A percentile compares a stretch with the other conserved stretches of the same genome.
Conservation (phyloP, 768 basidiomycete genomes). For the Russula virescens region DNA sequence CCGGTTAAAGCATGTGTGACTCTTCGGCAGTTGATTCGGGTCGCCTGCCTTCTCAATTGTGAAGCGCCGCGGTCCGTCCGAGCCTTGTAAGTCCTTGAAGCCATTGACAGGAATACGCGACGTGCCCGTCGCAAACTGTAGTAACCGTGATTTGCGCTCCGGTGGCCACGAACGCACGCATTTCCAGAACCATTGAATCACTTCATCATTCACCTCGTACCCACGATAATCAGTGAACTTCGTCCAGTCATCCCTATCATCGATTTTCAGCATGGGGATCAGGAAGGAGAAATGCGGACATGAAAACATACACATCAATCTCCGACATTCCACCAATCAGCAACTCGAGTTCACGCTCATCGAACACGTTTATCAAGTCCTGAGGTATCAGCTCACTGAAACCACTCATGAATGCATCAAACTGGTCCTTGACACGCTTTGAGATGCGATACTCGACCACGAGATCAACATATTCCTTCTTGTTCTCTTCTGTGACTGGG, state of each 20-base stretch:
- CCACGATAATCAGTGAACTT: constrained; percentile 99
- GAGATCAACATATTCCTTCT: constrained; percentile 94
- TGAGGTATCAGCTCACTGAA: constrained; percentile 99
- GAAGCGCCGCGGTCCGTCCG: constrained; percentile 93
- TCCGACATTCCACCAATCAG: constrained; percentile 99
- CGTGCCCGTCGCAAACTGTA: constrained; percentile 97
- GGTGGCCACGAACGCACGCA: constrained; percentile 96
- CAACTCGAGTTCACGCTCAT: constrained; percentile 94
- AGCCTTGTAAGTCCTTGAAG: constrained; percentile 97
- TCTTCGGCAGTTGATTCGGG: constrained; percentile 93
- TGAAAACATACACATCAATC: constrained; percentile 84
- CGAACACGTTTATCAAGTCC: constrained; percentile 96
- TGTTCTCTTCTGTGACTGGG: constrained; percentile 93
- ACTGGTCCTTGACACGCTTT: constrained; percentile 96
- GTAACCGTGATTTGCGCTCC: constrained; percentile 91
- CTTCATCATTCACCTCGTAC: constrained; percentile 90
- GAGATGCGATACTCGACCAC: constrained; percentile 98
- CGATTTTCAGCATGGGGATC: neutral
- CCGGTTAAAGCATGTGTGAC: constrained; percentile 92
- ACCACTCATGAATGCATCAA: constrained; percentile 99
- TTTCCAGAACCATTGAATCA: constrained; percentile 99
- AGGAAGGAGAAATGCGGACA: neutral
- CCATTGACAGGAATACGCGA: constrained; percentile 97
- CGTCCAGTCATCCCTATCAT: constrained; percentile 85
- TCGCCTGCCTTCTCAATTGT: constrained; percentile 99